Percentiles rank a stretch among this genome's conserved stretches.
These are phyloP conservation scores for Cyclotella choctawhatcheeana DNA, from an alignment of 108 stramenopile genomes.

Conservation along the genomic window DNA sequence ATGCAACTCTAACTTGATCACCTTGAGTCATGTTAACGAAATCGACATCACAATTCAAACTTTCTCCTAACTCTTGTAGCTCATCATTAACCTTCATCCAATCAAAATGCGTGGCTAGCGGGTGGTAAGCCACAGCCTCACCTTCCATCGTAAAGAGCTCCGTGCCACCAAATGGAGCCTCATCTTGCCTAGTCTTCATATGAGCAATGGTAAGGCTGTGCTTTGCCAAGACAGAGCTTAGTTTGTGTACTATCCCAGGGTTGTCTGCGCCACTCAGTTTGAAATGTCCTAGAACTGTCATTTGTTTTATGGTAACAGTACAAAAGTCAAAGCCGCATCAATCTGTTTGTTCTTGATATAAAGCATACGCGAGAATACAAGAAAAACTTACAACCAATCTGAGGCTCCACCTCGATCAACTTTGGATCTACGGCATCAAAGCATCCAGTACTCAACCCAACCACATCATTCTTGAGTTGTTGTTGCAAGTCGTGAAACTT, in stretches of 20 bases:
- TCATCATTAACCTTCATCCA: conserved; percentile 54
- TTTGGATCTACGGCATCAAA: conserved; percentile 51
- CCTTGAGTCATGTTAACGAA: conserved; percentile 49
- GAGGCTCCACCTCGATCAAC: conserved; percentile 28
- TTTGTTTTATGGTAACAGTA: too few species aligned
- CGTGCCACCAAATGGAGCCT: conserved; percentile 36
- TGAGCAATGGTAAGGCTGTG: conserved; percentile 62
- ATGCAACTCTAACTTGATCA: background rate
- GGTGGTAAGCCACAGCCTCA: conserved; percentile 56
- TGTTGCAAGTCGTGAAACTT: conserved; percentile 41
- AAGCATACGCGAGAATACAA: too few species aligned
- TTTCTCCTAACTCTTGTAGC: conserved; percentile 62
- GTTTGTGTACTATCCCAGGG: conserved; percentile 78
- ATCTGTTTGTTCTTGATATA: too few species aligned
- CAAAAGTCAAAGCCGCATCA: too few species aligned
- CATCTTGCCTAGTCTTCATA: conserved; percentile 72
- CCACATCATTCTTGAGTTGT: conserved; percentile 40
- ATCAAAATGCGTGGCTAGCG: conserved; percentile 68
- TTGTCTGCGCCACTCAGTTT: conserved; percentile 71
- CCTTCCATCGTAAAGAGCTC: conserved; percentile 59
- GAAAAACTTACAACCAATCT: conserved; percentile 46
- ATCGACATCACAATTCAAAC: conserved; percentile 74
- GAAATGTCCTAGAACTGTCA: conserved; percentile 50
- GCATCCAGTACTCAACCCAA: conserved; percentile 60
- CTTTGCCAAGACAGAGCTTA: conserved; percentile 65